These are phyloP conservation scores for Erodium moschatum DNA, from an alignment of 441 rosid genomes.

Conservation along the genomic window DNA sequence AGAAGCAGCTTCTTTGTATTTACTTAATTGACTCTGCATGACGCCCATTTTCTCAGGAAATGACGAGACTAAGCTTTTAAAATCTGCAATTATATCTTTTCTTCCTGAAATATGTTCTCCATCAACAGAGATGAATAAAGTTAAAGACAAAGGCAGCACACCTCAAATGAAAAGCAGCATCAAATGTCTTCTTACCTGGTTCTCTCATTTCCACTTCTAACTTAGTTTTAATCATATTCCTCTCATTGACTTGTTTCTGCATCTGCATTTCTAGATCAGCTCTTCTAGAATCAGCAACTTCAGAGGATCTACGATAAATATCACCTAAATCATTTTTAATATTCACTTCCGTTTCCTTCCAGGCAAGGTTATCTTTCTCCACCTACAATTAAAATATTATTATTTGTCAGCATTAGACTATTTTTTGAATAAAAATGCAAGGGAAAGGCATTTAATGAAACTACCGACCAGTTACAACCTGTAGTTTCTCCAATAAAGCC, in stretches of 20 bases:
- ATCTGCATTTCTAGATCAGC: conserved; percentile 55
- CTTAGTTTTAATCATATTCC: conserved; percentile 44
- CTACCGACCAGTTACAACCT: conserved; percentile 79
- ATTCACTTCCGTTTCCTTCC: conserved; percentile 80
- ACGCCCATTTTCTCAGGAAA: conserved; percentile 83
- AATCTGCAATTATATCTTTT: conserved; percentile 71
- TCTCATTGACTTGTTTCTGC: conserved; percentile 58
- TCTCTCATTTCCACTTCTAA: conserved; percentile 66
- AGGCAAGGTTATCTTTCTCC: conserved; percentile 71
- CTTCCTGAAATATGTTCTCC: conserved; percentile 59
- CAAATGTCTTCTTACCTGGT: conserved; percentile 44
- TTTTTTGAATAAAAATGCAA: conserved; percentile 20
- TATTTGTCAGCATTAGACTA: conserved; percentile 28
- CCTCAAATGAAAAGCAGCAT: conserved; percentile 20
- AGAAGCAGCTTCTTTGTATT: conserved; percentile 62
- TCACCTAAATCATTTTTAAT: conserved; percentile 67
- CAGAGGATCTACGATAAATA: conserved; percentile 59
- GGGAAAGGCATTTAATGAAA: conserved; percentile 35
- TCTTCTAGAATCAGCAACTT: conserved; percentile 59
- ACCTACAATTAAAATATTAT: conserved; percentile 41
- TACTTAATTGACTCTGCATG: conserved; percentile 73
- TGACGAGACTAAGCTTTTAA: conserved; percentile 73
- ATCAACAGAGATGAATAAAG: conserved; percentile 21
- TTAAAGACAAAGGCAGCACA: conserved; percentile 16
- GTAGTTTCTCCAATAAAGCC: conserved; percentile 74